Percentiles rank a stretch among this genome's conserved stretches.
Evolutionary conservation across 192 early-diverging fungal species (phyloP).

Genomic region (Piromyces finnis): DNA sequence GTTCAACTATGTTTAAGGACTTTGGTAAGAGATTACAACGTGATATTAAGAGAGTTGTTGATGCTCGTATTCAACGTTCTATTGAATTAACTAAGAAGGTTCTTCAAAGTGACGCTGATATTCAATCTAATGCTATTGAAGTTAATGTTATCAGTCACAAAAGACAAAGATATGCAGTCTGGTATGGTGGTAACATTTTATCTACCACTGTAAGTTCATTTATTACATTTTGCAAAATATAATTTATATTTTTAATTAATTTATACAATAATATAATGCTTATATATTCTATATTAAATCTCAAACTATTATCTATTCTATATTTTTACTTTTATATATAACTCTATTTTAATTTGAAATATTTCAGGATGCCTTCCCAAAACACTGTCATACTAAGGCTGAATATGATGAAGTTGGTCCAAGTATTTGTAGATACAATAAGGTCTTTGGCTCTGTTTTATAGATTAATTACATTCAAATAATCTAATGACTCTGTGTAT

Average conservation of each 20-base stretch:
- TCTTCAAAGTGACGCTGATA: conserved; percentile 8
- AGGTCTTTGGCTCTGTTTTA: not conserved
- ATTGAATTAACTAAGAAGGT: conserved; percentile 35
- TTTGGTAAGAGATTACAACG: conserved; percentile 86
- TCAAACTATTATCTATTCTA: too few species aligned
- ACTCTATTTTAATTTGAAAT: too few species aligned
- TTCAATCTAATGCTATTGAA: conserved; percentile 68
- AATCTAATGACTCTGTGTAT: too few species aligned
- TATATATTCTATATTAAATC: too few species aligned
- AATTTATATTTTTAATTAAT: too few species aligned
- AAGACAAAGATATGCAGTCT: conserved; percentile 97
- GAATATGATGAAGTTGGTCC: not conserved
- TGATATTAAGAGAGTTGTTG: conserved; percentile 78
- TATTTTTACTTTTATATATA: too few species aligned
- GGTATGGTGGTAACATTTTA: conserved; percentile 93
- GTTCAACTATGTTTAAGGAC: conserved; percentile 98
- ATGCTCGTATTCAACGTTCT: conserved; percentile 48
- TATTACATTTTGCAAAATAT: not conserved
- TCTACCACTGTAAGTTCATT: conserved; percentile 55
- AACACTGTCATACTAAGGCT: not conserved
- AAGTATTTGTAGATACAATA: not conserved
- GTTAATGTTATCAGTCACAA: conserved; percentile 97
- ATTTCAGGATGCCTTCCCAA: not conserved
- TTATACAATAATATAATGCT: too few species aligned
- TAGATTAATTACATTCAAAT: not conserved